A percentile compares a stretch with the other conserved stretches of the same genome.
Conservation (phyloP, 2,329 filamentous ascomycete genomes). For the Phyllosticta citrichinensis region DNA sequence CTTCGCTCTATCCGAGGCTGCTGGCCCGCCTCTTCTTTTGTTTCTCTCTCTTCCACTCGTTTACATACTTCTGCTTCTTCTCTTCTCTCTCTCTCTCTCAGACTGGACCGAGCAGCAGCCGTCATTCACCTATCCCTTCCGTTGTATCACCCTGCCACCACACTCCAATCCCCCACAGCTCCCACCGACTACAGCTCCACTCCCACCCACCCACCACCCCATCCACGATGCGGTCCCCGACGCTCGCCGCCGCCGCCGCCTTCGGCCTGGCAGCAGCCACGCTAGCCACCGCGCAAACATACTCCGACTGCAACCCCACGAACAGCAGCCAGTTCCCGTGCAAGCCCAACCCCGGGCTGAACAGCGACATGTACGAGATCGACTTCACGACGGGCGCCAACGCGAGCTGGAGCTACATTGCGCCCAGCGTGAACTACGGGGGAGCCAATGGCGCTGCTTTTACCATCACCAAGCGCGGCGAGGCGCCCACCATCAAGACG, state of each 20-base stretch:
- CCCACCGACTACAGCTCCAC: neutral
- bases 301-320: constrained; percentile 35
- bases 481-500: constrained; percentile 58
- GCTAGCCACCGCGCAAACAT: constrained; percentile 32
- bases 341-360: constrained; percentile 35
- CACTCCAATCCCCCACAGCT: neutral
- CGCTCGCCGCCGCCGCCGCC: neutral
- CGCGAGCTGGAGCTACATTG: constrained; percentile 29
- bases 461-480: constrained; percentile 35
- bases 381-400: constrained; percentile 35
- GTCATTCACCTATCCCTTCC: neutral
- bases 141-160: neutral
- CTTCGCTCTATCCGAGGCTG: neutral
- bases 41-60: neutral
- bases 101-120: too few relatives aligned
- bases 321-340: constrained; percentile 30
- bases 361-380: constrained; percentile 25
- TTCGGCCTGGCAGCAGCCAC: constrained; percentile 9
- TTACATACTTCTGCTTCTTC: neutral
- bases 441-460: constrained; percentile 38
- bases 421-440: constrained; percentile 34
- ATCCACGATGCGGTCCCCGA: constrained; percentile 3
- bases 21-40: neutral
- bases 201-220: neutral
- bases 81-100: neutral